phyloP scores from a whole-genome alignment of 768 basidiomycete species.

The Suillus americanus region DNA sequence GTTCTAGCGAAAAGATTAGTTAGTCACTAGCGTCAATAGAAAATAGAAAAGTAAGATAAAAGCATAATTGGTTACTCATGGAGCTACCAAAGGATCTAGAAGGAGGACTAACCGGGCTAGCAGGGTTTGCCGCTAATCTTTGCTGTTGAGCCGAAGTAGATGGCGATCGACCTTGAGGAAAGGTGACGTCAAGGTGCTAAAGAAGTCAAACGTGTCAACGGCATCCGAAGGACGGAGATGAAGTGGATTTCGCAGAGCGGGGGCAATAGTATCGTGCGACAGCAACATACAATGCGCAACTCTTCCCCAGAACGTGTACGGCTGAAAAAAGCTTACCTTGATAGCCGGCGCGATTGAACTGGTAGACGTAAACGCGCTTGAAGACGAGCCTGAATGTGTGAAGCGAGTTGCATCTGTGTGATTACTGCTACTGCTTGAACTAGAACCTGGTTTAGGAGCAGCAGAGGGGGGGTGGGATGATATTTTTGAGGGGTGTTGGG shows the following conservation, averaged over 20 bases:
- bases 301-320: not conserved
- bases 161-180: slow-evolving; percentile 11
- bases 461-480: slow-evolving; percentile 4
- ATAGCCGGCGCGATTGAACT: slow-evolving; percentile 20
- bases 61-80: slow-evolving; percentile 18
- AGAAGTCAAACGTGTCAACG: slow-evolving; percentile 9
- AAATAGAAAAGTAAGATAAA: not conserved
- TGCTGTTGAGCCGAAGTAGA: slow-evolving; percentile 2
- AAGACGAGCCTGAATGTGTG: slow-evolving; percentile 18
- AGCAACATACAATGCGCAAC: too few relatives aligned
- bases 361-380: slow-evolving; percentile 22
- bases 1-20: slow-evolving; percentile 8
- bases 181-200: slow-evolving; percentile 32
- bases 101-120: not conserved
- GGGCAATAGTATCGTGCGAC: not conserved
- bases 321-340: slow-evolving; percentile 23
- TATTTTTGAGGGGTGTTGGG: slow-evolving; percentile 19
- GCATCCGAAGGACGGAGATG: slow-evolving; percentile 3
- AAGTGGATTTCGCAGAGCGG: not conserved
- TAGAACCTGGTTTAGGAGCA: slow-evolving; percentile 23
- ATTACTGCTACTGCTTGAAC: slow-evolving; percentile 19
- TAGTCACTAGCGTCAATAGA: slow-evolving; percentile 3
- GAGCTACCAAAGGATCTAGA: slow-evolving; percentile 6
- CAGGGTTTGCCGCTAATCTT: not conserved
- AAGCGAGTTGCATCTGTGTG: slow-evolving; percentile 28